Base-by-base conservation (phyloP, 2,329 filamentous ascomycete species). In the Gliomastix tumulicola region DNA sequence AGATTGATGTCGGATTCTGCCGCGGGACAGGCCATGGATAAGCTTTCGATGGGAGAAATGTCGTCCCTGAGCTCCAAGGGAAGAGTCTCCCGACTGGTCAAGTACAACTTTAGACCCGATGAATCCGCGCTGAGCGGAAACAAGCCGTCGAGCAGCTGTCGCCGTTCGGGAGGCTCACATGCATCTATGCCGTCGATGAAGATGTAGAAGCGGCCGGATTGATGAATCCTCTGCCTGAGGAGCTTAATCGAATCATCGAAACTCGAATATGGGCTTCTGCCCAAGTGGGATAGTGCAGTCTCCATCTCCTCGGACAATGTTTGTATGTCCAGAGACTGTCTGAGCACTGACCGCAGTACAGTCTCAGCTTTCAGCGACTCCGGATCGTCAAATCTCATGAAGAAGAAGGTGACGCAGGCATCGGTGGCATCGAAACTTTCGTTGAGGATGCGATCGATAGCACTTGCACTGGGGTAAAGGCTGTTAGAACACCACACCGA, bases 151-250 rank as follows among this genome's bases (percentile, higher is more conserved):
- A n/a, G n/a, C n/a, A n/a, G n/a, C n/a, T n/a, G n/a, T n/a, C n/a
- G n/a, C n/a, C n/a, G n/a, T n/a, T n/a, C n/a, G n/a, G n/a, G n/a
- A n/a, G n/a, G 39, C 16, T 50, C 45, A 30, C 46, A 56, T 43
- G 60, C 57, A 38, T 61, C 57, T 4, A 62, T 16, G 3, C 48
- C 55, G 43, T 62, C 58, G 21, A 62, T 47, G 3, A 60, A 35
- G n/a, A 62, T 46, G 18, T 47, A 56, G 17, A 32, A 4, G 30
- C 12, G 8, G 15, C 33, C 13, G 18, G 27, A 18, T 16, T 19
- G 9, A 16, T 15, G 11, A 34, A 37, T 32, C n/a, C 19, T 35
- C 21, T 20, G 17, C 12, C 19, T 15, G 12, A 35, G 12, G 13
- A 43, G 16, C 17, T 27, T 15, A 5, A 25, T 7, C 6, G 38